These are phyloP conservation scores for Leishmania turanica DNA, from an alignment of 208 protist genomes.

Conservation along the genomic window DNA sequence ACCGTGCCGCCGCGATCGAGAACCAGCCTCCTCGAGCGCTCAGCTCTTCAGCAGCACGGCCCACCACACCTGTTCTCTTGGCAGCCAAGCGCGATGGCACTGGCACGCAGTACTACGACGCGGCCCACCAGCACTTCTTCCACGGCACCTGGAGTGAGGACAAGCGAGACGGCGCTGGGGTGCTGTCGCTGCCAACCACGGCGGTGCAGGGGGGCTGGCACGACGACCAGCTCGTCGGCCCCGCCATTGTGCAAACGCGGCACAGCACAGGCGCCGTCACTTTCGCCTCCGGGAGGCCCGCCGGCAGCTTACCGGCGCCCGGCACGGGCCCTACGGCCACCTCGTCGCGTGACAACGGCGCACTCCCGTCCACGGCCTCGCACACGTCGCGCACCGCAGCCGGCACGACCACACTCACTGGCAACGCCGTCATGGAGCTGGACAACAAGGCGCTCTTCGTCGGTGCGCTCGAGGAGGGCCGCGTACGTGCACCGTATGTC, in stretches of 20 bases:
- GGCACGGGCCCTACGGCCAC: neutral
- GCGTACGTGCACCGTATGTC: constrained; percentile 25
- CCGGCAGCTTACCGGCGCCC: too few relatives aligned
- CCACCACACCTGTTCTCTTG: constrained; percentile 2
- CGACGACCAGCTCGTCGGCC: constrained; percentile 33
- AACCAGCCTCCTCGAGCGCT: neutral
- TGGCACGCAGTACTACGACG: constrained; percentile 46
- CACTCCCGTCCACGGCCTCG: neutral
- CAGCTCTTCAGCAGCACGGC: neutral
- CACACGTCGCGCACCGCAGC: neutral
- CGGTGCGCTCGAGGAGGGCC: constrained; percentile 32
- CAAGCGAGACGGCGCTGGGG: constrained; percentile 47
- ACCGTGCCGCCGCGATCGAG: neutral
- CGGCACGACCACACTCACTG: constrained; percentile 16
- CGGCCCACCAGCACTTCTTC: constrained; percentile 34
- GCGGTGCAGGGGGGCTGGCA: constrained; percentile 62
- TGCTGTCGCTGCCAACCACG: constrained; percentile 46
- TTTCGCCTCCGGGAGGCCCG: neutral
- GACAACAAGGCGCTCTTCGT: constrained; percentile 51
- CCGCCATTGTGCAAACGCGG: constrained; percentile 26
- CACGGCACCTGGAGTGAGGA: constrained; percentile 58
- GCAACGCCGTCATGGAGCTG: constrained; percentile 51
- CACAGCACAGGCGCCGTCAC: constrained; percentile 16
- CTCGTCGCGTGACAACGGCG: neutral
- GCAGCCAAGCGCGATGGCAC: constrained; percentile 28